phyloP scores from a whole-genome alignment of 2,329 filamentous ascomycete genomes.

The Sphaerulina musiva region DNA sequence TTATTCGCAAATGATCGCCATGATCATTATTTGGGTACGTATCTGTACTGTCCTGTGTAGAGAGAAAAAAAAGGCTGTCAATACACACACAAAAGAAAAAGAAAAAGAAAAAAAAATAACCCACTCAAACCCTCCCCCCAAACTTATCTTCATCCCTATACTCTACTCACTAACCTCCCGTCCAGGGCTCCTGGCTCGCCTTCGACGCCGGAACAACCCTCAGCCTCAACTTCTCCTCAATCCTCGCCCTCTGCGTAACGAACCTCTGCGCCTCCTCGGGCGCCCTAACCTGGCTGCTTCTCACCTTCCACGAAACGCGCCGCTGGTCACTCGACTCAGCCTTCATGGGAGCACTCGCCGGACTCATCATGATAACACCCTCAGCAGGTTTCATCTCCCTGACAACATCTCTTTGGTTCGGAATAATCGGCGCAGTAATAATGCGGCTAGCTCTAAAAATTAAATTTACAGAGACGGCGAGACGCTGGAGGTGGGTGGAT shows the following conservation, averaged over 20 bases:
- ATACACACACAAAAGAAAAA: too few relatives aligned
- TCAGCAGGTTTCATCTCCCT: slow-evolving; percentile 47
- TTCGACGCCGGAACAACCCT: slow-evolving; percentile 48
- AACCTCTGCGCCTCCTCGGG: slow-evolving; percentile 46
- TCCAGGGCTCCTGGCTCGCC: slow-evolving; percentile 46
- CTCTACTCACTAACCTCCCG: too few relatives aligned
- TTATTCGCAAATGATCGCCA: slow-evolving; percentile 43
- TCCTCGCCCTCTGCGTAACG: slow-evolving; percentile 47
- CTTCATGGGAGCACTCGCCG: slow-evolving; percentile 50
- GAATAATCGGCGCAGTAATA: slow-evolving; percentile 42
- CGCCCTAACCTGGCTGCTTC: slow-evolving; percentile 43
- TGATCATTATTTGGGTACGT: slow-evolving; percentile 44
- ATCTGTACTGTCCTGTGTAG: too few relatives aligned
- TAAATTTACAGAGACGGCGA: slow-evolving; percentile 47
- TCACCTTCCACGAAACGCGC: slow-evolving; percentile 41
- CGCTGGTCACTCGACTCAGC: slow-evolving; percentile 46
- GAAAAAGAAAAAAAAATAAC: too few relatives aligned
- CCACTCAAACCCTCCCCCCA: too few relatives aligned
- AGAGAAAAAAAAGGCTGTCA: too few relatives aligned
- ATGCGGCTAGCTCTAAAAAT: slow-evolving; percentile 49
- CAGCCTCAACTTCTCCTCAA: slow-evolving; percentile 45
- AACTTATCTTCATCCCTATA: too few relatives aligned
- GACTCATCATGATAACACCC: slow-evolving; percentile 49
- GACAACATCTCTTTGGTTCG: slow-evolving; percentile 45
- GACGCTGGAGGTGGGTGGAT: slow-evolving; percentile 47